These are phyloP conservation scores for Nepenthes alata DNA, from an alignment of 179 eudicot genomes.

Conservation along the genomic window DNA sequence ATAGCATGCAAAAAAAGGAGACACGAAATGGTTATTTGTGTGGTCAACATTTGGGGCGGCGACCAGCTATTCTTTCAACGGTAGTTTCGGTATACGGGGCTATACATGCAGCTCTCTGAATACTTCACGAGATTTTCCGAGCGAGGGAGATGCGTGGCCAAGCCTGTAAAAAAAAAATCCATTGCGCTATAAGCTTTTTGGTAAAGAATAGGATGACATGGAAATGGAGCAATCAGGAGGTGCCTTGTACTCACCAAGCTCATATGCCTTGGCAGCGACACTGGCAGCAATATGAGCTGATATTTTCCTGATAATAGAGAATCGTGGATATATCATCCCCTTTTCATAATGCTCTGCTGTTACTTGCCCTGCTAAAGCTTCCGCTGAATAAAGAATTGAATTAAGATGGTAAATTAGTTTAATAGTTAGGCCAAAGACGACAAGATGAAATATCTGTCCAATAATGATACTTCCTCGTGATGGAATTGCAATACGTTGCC, in stretches of 20 bases:
- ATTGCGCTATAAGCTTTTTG: background rate
- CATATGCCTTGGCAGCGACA: conserved; percentile 69
- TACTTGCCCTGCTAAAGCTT: conserved; percentile 73
- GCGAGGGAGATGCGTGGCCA: conserved; percentile 36
- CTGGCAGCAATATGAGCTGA: conserved; percentile 62
- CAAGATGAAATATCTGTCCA: background rate
- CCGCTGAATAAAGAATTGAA: conserved; percentile 24
- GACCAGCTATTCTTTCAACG: conserved; percentile 8
- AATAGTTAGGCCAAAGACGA: background rate
- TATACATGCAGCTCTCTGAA: conserved; percentile 43
- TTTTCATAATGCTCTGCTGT: conserved; percentile 46
- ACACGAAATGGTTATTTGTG: too few relatives aligned
- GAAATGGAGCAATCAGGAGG: background rate
- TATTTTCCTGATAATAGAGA: conserved; percentile 52
- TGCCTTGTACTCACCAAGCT: conserved; percentile 34
- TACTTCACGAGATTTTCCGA: conserved; percentile 32
- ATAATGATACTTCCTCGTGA: background rate
- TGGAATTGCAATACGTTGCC: too few relatives aligned
- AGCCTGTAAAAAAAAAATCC: conserved; percentile 11
- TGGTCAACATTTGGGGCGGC: too few relatives aligned
- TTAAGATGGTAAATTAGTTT: background rate
- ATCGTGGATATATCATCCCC: conserved; percentile 64
- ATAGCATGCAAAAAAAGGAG: too few relatives aligned
- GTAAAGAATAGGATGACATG: background rate
- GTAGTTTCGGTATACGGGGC: conserved; percentile 32